A percentile compares a stretch with the other conserved stretches of the same genome.
phyloP scores from a whole-genome alignment of 2,329 filamentous ascomycete species.

The Sporothrix protearum region DNA sequence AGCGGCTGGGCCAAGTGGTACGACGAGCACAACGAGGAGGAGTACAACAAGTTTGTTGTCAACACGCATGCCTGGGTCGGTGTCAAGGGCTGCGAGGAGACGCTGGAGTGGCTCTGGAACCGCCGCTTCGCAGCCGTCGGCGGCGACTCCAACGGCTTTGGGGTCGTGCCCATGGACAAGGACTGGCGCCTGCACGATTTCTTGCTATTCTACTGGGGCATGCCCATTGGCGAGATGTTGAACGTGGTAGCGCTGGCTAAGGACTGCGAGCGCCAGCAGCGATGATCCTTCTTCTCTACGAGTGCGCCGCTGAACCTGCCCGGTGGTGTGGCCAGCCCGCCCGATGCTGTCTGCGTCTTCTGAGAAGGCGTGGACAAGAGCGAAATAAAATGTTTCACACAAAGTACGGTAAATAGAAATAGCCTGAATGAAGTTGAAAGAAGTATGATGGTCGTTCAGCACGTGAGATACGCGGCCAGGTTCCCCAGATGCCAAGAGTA shows the following conservation, averaged over 20 bases:
- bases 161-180: slow-evolving; percentile 35
- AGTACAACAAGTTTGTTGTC: slow-evolving; percentile 34
- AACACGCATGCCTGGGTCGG: slow-evolving; percentile 35
- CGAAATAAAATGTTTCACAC: background rate
- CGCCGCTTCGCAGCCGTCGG: slow-evolving; percentile 64
- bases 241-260: slow-evolving; percentile 52
- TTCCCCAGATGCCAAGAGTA: background rate
- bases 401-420: background rate
- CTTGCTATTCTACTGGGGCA: slow-evolving; percentile 50
- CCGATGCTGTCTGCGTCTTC: slow-evolving; percentile 46
- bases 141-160: slow-evolving; percentile 61
- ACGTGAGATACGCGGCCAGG: background rate
- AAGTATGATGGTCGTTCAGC: no score
- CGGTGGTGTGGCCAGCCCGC: slow-evolving; percentile 48
- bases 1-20: slow-evolving; percentile 61
- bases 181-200: slow-evolving; percentile 43
- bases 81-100: slow-evolving; percentile 47
- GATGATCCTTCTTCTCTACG: slow-evolving; percentile 61
- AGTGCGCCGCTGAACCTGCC: slow-evolving; percentile 58
- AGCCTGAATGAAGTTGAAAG: background rate
- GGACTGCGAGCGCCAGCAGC: slow-evolving; percentile 49
- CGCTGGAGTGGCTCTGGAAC: slow-evolving; percentile 65
- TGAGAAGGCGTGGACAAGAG: background rate
- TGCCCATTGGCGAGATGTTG: slow-evolving; percentile 55
- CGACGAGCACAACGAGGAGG: slow-evolving; percentile 42